These are phyloP conservation scores for Lantana camara DNA, from an alignment of 257 asterid genomes.

Conservation along the genomic window DNA sequence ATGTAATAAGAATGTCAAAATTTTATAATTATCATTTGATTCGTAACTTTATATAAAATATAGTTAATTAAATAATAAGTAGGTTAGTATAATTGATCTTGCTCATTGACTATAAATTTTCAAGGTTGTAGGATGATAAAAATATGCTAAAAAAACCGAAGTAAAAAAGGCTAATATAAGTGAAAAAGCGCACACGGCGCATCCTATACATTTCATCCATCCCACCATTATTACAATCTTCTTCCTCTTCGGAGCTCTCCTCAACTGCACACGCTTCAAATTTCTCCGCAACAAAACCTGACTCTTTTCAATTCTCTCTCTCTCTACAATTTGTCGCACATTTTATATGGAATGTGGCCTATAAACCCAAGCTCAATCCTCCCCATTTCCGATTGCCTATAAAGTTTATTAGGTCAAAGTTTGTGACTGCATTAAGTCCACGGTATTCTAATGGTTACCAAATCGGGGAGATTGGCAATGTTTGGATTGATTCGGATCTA, in stretches of 20 bases:
- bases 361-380: slow-evolving; percentile 47
- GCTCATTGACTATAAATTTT: too few relatives aligned
- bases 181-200: not conserved
- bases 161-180: not conserved
- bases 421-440: too few relatives aligned
- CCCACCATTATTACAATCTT: slow-evolving; percentile 14
- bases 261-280: not conserved
- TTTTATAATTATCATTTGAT: too few relatives aligned
- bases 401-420: too few relatives aligned
- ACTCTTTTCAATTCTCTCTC: not conserved
- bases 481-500: too few relatives aligned
- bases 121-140: not conserved
- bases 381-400: too few relatives aligned
- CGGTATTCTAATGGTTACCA: too few relatives aligned
- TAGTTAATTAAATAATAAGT: too few relatives aligned
- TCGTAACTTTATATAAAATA: too few relatives aligned
- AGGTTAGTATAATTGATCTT: too few relatives aligned
- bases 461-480: too few relatives aligned
- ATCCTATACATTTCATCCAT: slow-evolving; percentile 26
- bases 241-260: not conserved
- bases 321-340: not conserved
- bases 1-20: too few relatives aligned
- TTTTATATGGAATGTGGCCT: slow-evolving; percentile 55
- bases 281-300: not conserved
- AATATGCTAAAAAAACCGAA: not conserved